Evolutionary conservation across 805 yeast genomes (phyloP).

Genomic region (Kodamaea hsintzibuensis): DNA sequence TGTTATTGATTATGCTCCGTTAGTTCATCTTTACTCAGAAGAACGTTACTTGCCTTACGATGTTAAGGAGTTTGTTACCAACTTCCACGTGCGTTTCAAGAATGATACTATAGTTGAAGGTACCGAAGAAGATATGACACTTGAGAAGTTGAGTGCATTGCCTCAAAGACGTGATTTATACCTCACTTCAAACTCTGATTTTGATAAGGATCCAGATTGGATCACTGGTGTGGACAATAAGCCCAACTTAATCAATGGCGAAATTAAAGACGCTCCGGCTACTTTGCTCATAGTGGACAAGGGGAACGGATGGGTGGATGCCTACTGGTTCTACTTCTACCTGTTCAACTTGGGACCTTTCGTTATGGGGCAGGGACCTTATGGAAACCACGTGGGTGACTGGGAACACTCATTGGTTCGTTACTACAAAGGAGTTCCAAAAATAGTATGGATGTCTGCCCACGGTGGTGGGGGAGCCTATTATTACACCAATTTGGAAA

Average conservation of each 20-base stretch:
- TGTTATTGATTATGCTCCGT: constrained; percentile 67
- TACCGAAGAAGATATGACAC: constrained; percentile 33
- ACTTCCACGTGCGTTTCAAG: constrained; percentile 58
- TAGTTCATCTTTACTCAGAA: constrained; percentile 85
- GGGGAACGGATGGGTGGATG: constrained; percentile 93
- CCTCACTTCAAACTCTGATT: constrained; percentile 69
- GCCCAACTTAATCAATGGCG: constrained; percentile 74
- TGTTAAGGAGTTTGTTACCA: constrained; percentile 62
- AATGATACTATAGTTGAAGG: constrained; percentile 46
- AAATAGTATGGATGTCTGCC: constrained; percentile 93
- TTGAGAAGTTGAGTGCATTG: constrained; percentile 32
- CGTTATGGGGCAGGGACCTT: constrained; percentile 97
- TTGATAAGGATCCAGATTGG: constrained; percentile 76
- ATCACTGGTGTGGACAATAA: constrained; percentile 68
- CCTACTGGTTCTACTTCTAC: constrained; percentile 95
- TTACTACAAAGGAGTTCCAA: constrained; percentile 77
- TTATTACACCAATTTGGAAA: constrained; percentile 73
- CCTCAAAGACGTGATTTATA: constrained; percentile 44
- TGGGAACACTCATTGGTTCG: constrained; percentile 96
- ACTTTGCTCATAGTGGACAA: constrained; percentile 82
- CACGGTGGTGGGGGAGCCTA: constrained; percentile 98
- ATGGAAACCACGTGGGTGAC: constrained; percentile 96
- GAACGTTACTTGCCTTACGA: constrained; percentile 86
- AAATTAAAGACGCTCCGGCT: constrained; percentile 75
- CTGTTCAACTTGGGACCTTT: constrained; percentile 94